Percentiles rank a stretch among this genome's conserved stretches.
phyloP scores from a whole-genome alignment of 306 rosid species.

The Dalbergia cochinchinensis region DNA sequence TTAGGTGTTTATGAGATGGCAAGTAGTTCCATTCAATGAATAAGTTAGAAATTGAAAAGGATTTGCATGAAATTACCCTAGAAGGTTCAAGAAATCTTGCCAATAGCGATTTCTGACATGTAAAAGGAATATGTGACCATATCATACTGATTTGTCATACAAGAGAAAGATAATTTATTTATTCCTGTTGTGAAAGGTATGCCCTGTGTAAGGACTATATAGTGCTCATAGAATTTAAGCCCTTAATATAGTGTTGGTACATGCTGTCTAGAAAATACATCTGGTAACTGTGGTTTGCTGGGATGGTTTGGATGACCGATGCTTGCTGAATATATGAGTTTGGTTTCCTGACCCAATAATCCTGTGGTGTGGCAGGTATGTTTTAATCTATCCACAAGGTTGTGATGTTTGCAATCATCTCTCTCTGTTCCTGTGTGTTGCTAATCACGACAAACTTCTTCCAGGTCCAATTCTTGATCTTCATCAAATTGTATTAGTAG shows the following conservation, averaged over 20 bases:
- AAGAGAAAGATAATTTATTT: background rate
- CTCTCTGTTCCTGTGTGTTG: constrained; percentile 94
- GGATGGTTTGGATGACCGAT: constrained; percentile 16
- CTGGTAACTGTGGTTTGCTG: constrained; percentile 9
- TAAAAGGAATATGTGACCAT: constrained; percentile 8
- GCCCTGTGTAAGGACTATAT: background rate
- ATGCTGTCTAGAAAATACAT: constrained; percentile 1
- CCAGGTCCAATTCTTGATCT: constrained; percentile 69
- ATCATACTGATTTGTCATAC: constrained; percentile 29
- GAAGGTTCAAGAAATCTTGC: constrained; percentile 14
- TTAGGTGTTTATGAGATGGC: background rate
- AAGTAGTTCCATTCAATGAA: constrained; percentile 7
- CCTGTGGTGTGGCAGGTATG: constrained; percentile 77
- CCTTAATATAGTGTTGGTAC: constrained; percentile 19
- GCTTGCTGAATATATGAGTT: constrained; percentile 2
- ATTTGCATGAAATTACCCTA: constrained; percentile 20
- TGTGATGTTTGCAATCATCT: constrained; percentile 99
- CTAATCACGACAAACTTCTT: constrained; percentile 99
- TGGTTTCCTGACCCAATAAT: constrained; percentile 42
- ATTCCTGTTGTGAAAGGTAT: constrained; percentile 7
- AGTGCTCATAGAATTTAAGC: constrained; percentile 15
- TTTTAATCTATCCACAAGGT: constrained; percentile 96
- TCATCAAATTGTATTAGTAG: constrained; percentile 20
- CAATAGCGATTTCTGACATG: constrained; percentile 21
- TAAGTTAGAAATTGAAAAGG: constrained; percentile 6